Evolutionary conservation across 352 stramenopile species (phyloP), one percentile per base, ranked within the genome.

Genomic region (Plasmopara muralis): DNA sequence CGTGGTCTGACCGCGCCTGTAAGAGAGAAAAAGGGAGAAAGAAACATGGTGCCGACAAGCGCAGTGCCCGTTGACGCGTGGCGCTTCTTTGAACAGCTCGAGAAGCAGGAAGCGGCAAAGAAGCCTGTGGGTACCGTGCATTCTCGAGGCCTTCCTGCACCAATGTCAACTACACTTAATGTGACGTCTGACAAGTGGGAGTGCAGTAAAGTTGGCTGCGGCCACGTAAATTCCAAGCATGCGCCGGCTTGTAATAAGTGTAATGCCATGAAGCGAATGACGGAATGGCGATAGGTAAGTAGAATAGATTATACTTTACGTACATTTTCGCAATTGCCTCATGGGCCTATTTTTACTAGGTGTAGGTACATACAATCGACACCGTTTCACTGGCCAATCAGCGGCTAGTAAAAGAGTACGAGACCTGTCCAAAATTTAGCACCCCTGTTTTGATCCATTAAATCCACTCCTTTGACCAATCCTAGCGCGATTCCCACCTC

Each of bases 251-350:
- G 79, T 59, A 83, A 61, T 51, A 87, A 90, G 52, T 90, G 79
- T 51, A 74, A 74, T 38, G 74, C 79, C 10, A 90, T 90, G 74
- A 86, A 85, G 62, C 77, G 79, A 25, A 68, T 90, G 57, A 82
- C 57, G 28, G 74, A 90, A 62, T 90, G 79, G 79, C 64, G 79
- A 43, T 89, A 71, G 48, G 50, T n/a, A n/a, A n/a, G n/a, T n/a
- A n/a, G n/a, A n/a, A n/a, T n/a, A n/a, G n/a, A n/a, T n/a, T n/a
- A n/a, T n/a, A n/a, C n/a, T n/a, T 3, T 25, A 25, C 1, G 20
- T 25, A 25, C 20, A 30, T 8, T 25, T 29, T 12, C 0, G 10
- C 20, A 39, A 15, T 7, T 29, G 43, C 29, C 9, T 37, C 1
- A 9, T 38, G 31, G 33, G 20, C 20, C 25, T 47, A 14, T 12